Conservation (phyloP, 176 grass and related monocot species). For the Panicum miliaceum region DNA sequence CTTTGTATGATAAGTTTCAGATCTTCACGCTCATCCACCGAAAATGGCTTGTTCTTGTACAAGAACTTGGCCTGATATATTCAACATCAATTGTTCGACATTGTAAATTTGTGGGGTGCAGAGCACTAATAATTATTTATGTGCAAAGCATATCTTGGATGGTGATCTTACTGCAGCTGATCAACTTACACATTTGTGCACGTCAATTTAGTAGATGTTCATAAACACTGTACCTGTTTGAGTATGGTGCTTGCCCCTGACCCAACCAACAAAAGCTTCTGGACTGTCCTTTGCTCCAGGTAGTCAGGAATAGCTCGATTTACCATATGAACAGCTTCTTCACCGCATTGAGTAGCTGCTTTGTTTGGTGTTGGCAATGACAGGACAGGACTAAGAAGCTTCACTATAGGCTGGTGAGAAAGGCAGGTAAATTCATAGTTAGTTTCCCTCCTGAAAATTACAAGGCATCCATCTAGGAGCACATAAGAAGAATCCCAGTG, state of each 20-base stretch:
- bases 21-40: conserved; percentile 74
- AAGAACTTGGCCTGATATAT: conserved; percentile 79
- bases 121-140: conserved; percentile 16
- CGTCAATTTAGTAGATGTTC: background rate
- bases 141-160: conserved; percentile 21
- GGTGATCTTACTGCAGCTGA: conserved; percentile 15
- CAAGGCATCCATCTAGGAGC: background rate
- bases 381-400: conserved; percentile 87
- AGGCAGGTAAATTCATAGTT: conserved; percentile 26
- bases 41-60: conserved; percentile 78
- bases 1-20: conserved; percentile 90
- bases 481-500: conserved; percentile 22
- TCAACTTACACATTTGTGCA: background rate
- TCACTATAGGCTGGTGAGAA: conserved; percentile 79
- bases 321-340: conserved; percentile 55
- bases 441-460: conserved; percentile 21
- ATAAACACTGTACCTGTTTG: conserved; percentile 74
- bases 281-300: conserved; percentile 59
- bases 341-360: conserved; percentile 48
- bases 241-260: conserved; percentile 94
- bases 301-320: conserved; percentile 64
- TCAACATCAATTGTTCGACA: conserved; percentile 36
- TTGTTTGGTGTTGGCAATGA: conserved; percentile 85
- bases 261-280: conserved; percentile 85
- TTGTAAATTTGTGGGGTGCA: conserved; percentile 7